Conservation (phyloP, 805 yeast genomes). For the Yarrowia divulgata region DNA sequence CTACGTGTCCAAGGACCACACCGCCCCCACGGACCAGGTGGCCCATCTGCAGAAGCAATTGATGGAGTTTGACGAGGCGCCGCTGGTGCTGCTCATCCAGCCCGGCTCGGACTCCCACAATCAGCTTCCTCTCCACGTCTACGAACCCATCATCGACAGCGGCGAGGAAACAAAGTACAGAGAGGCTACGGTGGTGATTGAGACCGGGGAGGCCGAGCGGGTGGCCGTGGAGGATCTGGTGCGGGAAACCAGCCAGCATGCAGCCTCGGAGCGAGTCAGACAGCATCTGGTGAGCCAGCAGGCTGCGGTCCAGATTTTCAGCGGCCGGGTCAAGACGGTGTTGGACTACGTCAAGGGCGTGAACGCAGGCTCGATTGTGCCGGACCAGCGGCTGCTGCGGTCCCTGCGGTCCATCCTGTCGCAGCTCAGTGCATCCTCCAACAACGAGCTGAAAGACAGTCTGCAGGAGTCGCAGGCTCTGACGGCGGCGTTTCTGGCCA, state of each 20-base stretch:
- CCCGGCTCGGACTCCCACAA: slow-evolving; percentile 39
- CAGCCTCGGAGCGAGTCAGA: slow-evolving; percentile 37
- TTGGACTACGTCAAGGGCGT: slow-evolving; percentile 47
- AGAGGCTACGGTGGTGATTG: slow-evolving; percentile 45
- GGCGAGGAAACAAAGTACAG: slow-evolving; percentile 40
- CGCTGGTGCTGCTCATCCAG: slow-evolving; percentile 44
- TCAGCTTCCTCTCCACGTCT: slow-evolving; percentile 45
- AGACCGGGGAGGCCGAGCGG: slow-evolving; percentile 48
- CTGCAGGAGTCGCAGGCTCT: slow-evolving; percentile 30
- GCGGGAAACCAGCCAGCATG: slow-evolving; percentile 39
- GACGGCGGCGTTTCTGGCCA: slow-evolving; percentile 26
- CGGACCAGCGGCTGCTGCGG: slow-evolving; percentile 30
- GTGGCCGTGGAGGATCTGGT: slow-evolving; percentile 48
- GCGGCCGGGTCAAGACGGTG: slow-evolving; percentile 51
- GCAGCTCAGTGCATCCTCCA: slow-evolving; percentile 26
- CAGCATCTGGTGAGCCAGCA: slow-evolving; percentile 40
- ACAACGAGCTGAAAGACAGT: slow-evolving; percentile 2
- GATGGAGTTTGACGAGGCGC: slow-evolving; percentile 41
- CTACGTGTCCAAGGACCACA: slow-evolving; percentile 40
- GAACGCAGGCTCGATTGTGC: slow-evolving; percentile 5
- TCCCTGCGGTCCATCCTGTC: slow-evolving; percentile 23
- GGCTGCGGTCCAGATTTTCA: slow-evolving; percentile 53
- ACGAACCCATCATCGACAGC: slow-evolving; percentile 41
- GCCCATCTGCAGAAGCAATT: slow-evolving; percentile 42
- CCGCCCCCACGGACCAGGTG: slow-evolving; percentile 38